Evolutionary conservation across 73 alveolate species (phyloP), one percentile per base, ranked within the genome.

Genomic region (Uronychia setigera): DNA sequence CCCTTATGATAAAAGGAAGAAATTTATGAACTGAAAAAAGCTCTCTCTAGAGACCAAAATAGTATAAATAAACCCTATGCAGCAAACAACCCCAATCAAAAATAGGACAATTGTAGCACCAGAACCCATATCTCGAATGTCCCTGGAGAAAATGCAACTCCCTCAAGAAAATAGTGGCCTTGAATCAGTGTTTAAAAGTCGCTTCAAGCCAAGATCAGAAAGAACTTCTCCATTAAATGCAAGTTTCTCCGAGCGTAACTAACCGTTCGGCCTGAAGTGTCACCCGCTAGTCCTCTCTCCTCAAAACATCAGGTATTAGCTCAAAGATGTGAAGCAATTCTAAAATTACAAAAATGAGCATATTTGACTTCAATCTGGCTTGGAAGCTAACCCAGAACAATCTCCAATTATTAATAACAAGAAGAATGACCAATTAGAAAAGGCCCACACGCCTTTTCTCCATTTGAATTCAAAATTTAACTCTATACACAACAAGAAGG

Each of bases 371-470:
- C 19, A 46, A 19, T 11, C n/a, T 19, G 19, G 19, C 67, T 19
- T 46, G 67, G 67, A 46, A 19, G 67, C 19, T 5, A 46, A 5
- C n/a, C 19, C 5, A 11, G 67, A 46, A 46, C 67, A 46, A 46
- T 46, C 67, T 46, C 67, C 67, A 46, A 19, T 46, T 46, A 19
- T 19, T 19, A 5, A 46, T 19, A 11, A 46, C 5, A 46, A 46
- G 67, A 46, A 46, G 19, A 11, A 5, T 46, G 67, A n/a, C n/a
- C n/a, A 46, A 46, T 46, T 46, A 19, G 67, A 46, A 19, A 46
- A 46, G 67, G 67, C 67, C 67, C 67, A 46, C 67, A 46, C 67
- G 67, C 67, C 67, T 46, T 46, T 46, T 19, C 67, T 46, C 67
- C 67, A 46, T 19, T 11, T 46, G 5, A 46, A 46, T 19, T 46